A percentile compares a stretch with the other conserved stretches of the same genome.
These are phyloP conservation scores for Senna siamea DNA, from an alignment of 306 rosid species.

Conservation along the genomic window DNA sequence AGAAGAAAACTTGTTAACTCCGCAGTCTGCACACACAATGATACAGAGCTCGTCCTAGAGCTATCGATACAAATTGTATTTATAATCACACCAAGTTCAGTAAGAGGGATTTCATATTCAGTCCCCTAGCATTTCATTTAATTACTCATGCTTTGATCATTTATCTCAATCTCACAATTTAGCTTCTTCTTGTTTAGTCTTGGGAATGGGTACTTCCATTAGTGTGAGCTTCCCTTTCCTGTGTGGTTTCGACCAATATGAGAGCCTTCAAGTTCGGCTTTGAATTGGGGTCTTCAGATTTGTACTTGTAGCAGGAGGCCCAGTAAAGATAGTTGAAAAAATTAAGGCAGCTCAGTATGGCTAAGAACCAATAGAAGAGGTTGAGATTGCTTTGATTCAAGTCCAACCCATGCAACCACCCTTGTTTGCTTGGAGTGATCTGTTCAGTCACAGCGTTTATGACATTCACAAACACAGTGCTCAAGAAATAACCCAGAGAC, in stretches of 20 bases:
- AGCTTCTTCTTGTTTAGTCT: conserved; percentile 42
- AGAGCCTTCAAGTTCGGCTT: conserved; percentile 31
- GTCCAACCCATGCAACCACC: conserved; percentile 71
- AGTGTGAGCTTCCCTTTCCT: too few relatives aligned
- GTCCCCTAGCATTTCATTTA: conserved; percentile 16
- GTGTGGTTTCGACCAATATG: conserved; percentile 23
- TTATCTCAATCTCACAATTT: conserved; percentile 35
- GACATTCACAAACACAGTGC: conserved; percentile 62
- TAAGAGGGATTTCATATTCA: conserved; percentile 35
- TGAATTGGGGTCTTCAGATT: conserved; percentile 51
- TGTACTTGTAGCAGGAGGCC: conserved; percentile 85
- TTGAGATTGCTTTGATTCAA: conserved; percentile 64
- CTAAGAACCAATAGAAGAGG: conserved; percentile 83
- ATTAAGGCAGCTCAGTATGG: conserved; percentile 75
- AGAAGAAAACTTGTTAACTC: conserved; percentile 35
- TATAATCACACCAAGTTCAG: conserved; percentile 32
- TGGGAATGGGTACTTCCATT: conserved; percentile 43
- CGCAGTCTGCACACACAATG: conserved; percentile 33
- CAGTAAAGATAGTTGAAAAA: conserved; percentile 73
- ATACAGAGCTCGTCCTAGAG: conserved; percentile 35
- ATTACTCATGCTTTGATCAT: conserved; percentile 36
- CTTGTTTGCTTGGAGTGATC: conserved; percentile 63
- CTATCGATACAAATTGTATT: conserved; percentile 37
- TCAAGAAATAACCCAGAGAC: conserved; percentile 77
- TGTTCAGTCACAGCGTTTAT: conserved; percentile 62